Base-by-base conservation (phyloP, 2,329 filamentous ascomycete species). In the Tothia fuscella region DNA sequence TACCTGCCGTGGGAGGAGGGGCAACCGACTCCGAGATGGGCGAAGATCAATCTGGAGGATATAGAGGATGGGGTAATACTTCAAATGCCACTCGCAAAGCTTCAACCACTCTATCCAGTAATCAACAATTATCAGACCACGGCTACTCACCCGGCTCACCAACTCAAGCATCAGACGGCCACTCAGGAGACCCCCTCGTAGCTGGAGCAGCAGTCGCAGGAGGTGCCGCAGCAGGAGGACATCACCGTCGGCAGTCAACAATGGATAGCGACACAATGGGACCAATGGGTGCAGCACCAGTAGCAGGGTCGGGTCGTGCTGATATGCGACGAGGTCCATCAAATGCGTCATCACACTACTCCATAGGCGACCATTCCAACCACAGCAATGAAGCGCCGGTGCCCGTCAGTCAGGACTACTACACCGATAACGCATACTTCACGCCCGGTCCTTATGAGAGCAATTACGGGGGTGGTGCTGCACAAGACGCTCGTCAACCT, bases 261-360 rank as follows among this genome's bases (percentile, higher is more conserved):
- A 57, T 69, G 58, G 84, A 89, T 52, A 80, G 81, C 39, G 87
- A 93, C 57, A 83, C 85, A 34, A 72, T 94, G 28, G 86, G 82
- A 39, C 84, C 80, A 31, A 80, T 94, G 63, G 86, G 85, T 3
- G 65, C 63, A 22, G 72, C 75, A 12, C 72, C 80, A 20, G 70
- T 5, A 6, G 74, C 43, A 72, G 75, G 47, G 80, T 82, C 59
- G 71, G 26, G 25, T 19, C 17, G n/a, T 52, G 54, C 33, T 44
- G 84, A 85, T 50, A 82, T 96, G 26, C 84, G 82, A 50, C 82
- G 91, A 41, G 91, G 91, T 1, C 80, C 86, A 2, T 96, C 89
- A 5, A 96, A 96, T 55, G 91, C 91, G 5, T 98, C 91, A 0
- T 96, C 91, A 0, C 88, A 85, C 2, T 98, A 96, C 65, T 95